Conservation (phyloP, 208 protist species). For the Trypanosoma boissoni region DNA sequence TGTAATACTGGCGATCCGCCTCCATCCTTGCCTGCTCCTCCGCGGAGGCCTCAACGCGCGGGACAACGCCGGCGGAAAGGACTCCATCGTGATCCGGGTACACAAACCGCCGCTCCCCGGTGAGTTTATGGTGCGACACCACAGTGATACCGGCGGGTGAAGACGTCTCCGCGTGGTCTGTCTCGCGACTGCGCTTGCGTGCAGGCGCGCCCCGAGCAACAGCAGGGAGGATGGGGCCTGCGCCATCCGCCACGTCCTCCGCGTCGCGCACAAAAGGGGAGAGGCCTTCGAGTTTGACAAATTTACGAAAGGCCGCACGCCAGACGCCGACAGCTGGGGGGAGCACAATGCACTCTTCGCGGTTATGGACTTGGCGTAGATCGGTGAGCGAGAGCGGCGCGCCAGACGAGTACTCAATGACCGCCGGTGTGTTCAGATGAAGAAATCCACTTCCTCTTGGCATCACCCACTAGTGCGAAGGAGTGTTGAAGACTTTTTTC, state of each 20-base stretch:
- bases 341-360: constrained; percentile 71
- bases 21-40: constrained; percentile 65
- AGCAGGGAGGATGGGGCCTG: constrained; percentile 42
- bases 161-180: not conserved
- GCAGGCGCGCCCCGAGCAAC: constrained; percentile 4
- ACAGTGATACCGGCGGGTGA: constrained; percentile 43
- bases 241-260: constrained; percentile 58
- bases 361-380: constrained; percentile 36
- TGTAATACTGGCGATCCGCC: constrained; percentile 40
- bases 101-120: constrained; percentile 56
- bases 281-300: constrained; percentile 46
- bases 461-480: too few species aligned
- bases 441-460: constrained; percentile 76
- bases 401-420: constrained; percentile 68
- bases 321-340: constrained; percentile 49
- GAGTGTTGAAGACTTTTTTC: too few species aligned
- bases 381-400: constrained; percentile 61
- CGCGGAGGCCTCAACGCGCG: constrained; percentile 55
- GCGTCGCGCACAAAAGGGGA: constrained; percentile 55
- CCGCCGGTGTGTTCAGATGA: constrained; percentile 82
- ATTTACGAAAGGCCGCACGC: constrained; percentile 47
- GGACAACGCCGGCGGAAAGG: constrained; percentile 71
- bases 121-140: constrained; percentile 85
- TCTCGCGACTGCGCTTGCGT: not conserved
- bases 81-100: constrained; percentile 89